Base-by-base conservation (phyloP, 768 basidiomycete genomes). In the Tephrocybe sp. region DNA sequence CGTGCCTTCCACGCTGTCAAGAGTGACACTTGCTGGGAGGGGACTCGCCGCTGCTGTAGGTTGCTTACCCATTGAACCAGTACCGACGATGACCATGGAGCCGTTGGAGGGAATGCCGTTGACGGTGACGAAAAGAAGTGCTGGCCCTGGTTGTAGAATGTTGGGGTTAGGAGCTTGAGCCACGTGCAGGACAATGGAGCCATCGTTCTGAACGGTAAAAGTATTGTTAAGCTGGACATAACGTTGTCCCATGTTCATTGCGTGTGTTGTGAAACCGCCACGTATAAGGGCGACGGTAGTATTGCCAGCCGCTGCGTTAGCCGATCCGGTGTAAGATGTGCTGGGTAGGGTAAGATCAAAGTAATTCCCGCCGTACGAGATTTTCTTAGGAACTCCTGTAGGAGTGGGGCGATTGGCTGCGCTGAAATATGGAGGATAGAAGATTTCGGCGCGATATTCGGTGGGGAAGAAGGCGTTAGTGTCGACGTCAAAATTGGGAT, bases 391-490 rank as follows among this genome's bases (percentile, higher is more conserved):
- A 0, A 91, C 63, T 10, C 87, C 85, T n/a, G 71, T 62, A 10
- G 85, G 87, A 0, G 69, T 68, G 1, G 95, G 95, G 12, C 92
- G 85, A 0, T 72, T 72, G 37, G 67, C 59, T 13, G 85, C 76
- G 25, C 79, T 72, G 71, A 86, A 97, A 72, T 95, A 98, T n/a
- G 83, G 76, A 0, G 95, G 95, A 72, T 94, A 97, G 75, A 93
- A 98, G 29, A 84, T 77, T 64, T 94, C 93, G 1, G 87, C 84
- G 29, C 79, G 71, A 60, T 94, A 94, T 15, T 83, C 80, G 2
- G 91, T 92, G 1, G 87, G 85, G 74, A 74, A 92, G 34, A 74
- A 36, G 9, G 79, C 76, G n/a, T 69, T 65, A 31, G 70, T 45
- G 57, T 86, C 84, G 48, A 87, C 85, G 57, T 97, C 94, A 24